Evolutionary conservation across 306 rosid species (phyloP).

Genomic region (Leucaena leucocephala): DNA sequence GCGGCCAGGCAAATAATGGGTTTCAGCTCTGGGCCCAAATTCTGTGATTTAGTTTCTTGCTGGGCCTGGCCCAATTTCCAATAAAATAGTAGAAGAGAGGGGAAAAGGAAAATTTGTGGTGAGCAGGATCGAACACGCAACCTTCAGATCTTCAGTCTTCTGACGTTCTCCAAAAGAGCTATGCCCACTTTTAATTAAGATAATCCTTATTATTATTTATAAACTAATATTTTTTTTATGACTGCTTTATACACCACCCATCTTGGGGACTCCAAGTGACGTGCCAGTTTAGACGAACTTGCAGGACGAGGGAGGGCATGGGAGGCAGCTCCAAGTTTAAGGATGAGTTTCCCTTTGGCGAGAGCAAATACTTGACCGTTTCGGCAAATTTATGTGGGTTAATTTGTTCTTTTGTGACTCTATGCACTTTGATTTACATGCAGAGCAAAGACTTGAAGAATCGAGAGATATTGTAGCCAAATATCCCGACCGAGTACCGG

Average conservation of each 20-base stretch:
- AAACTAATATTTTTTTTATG: not conserved
- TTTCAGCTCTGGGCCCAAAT: no score
- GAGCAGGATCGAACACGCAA: slow-evolving; percentile 58
- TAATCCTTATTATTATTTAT: no score
- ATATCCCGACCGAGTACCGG: slow-evolving; percentile 56
- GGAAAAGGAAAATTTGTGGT: no score
- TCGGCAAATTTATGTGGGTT: not conserved
- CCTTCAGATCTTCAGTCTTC: slow-evolving; percentile 62
- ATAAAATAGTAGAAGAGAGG: no score
- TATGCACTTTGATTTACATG: not conserved
- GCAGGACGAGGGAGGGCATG: slow-evolving; percentile 31
- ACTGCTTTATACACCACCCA: not conserved
- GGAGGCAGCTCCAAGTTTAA: slow-evolving; percentile 46
- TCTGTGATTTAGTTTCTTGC: no score
- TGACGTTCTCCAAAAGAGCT: slow-evolving; percentile 61
- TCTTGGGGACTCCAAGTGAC: not conserved
- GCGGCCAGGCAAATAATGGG: no score
- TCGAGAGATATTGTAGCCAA: slow-evolving; percentile 49
- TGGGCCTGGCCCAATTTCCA: no score
- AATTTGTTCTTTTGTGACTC: not conserved
- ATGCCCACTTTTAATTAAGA: slow-evolving; percentile 47
- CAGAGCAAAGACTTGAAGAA: slow-evolving; percentile 53
- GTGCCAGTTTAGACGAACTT: not conserved
- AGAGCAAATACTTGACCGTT: slow-evolving; percentile 13
- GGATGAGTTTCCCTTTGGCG: slow-evolving; percentile 46